Conservation (phyloP, 257 asterid species). For the Forsythia viridissima region DNA sequence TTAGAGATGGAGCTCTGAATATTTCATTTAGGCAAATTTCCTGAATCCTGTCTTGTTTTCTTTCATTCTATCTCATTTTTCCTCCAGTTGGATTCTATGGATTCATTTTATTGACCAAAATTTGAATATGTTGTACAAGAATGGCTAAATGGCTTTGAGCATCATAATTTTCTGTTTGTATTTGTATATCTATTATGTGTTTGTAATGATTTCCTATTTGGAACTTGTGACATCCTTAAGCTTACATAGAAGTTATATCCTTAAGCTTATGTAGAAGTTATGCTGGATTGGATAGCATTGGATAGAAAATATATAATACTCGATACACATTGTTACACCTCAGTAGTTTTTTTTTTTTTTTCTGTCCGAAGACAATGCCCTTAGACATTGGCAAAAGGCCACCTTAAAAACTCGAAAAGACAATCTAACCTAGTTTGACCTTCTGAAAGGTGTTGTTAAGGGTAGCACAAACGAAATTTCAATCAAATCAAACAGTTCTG, state of each 20-base stretch:
- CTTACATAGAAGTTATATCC: no score
- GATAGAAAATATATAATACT: no score
- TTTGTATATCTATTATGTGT: neutral
- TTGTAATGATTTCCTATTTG: no score
- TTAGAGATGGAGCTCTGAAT: neutral
- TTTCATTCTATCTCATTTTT: neutral
- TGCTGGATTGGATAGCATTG: no score
- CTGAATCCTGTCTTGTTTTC: neutral
- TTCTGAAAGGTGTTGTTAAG: no score
- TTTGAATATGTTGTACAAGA: neutral
- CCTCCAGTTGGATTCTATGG: neutral
- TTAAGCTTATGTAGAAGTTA: no score
- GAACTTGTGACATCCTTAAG: no score
- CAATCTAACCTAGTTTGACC: conserved; percentile 10
- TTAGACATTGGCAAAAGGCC: neutral
- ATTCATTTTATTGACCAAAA: neutral
- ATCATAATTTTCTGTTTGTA: no score
- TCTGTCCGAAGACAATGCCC: neutral
- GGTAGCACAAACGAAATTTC: neutral
- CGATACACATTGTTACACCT: no score
- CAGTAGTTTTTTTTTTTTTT: no score
- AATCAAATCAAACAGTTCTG: conserved; percentile 3
- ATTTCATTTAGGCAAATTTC: neutral
- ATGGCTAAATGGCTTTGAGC: neutral
- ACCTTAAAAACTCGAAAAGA: conserved; percentile 17